Conservation (phyloP, 163 green algal species). For the Chlamydomonas reinhardtii region DNA sequence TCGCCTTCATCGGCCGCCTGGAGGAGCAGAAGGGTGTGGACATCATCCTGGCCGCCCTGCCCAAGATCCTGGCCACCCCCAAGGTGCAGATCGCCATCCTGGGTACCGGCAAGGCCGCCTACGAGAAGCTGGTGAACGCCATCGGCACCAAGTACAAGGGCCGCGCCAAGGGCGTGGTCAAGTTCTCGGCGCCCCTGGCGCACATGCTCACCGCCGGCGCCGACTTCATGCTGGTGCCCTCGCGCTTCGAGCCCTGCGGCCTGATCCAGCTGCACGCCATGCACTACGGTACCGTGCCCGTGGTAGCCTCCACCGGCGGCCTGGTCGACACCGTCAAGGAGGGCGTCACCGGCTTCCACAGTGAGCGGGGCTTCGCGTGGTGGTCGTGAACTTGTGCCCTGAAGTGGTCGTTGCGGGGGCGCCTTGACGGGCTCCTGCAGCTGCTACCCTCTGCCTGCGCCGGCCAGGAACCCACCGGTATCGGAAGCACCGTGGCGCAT, state of each 20-base stretch:
- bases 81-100: conserved; percentile 85
- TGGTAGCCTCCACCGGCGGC: conserved; percentile 94
- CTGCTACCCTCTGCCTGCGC: too few species aligned
- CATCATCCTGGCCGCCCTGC: conserved; percentile 89
- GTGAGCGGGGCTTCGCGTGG: conserved; percentile 11
- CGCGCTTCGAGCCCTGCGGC: conserved; percentile 97
- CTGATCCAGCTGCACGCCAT: conserved; percentile 98
- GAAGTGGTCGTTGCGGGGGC: too few species aligned
- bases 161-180: conserved; percentile 89
- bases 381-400: too few species aligned
- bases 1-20: conserved; percentile 95
- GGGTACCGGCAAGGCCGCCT: conserved; percentile 96
- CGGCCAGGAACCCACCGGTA: too few species aligned
- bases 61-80: conserved; percentile 67
- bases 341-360: conserved; percentile 98
- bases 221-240: conserved; percentile 98
- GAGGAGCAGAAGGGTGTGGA: conserved; percentile 99
- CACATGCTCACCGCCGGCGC: conserved; percentile 96
- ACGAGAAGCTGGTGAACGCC: conserved; percentile 88
- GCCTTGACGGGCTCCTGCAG: too few species aligned
- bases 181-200: conserved; percentile 94
- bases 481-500: too few species aligned
- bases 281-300: conserved; percentile 93
- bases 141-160: conserved; percentile 75
- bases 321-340: conserved; percentile 98